Evolutionary conservation across 2,329 filamentous ascomycete species (phyloP), one percentile per base, ranked within the genome.

Genomic region (Scytalidium sp.): DNA sequence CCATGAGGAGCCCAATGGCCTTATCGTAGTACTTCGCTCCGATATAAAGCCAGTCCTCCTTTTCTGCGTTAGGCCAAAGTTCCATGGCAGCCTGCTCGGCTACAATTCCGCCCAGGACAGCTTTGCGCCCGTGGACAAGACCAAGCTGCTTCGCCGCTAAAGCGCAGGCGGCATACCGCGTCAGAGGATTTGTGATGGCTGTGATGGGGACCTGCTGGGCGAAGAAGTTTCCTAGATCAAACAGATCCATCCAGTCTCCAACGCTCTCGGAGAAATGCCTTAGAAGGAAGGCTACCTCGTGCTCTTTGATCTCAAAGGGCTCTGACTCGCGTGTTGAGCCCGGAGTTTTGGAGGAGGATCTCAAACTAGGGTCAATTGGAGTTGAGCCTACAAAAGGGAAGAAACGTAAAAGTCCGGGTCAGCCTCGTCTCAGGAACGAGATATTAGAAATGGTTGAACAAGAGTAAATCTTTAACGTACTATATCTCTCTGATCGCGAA

Each of bases 111-210:
- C 77, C 74, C 49, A 75, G 65, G 29, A 74, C 65, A 3, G 76
- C 72, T 53, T 79, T 81, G 23, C 64, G 66, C 2, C 76, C 76
- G 54, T 75, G 73, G 7, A 82, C 75, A 39, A 76, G 74, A 17
- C 76, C 75, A 17, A 84, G 69, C 55, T 83, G 78, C 59, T 85
- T 85, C 11, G 81, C 81, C 5, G 81, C 76, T 53, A 81, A 82
- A 19, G 82, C 80, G 52, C 81, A 80, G 8, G 80, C 78, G 7
- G 81, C 78, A 58, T 73, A 71, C 55, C 72, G 73, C 9, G 77
- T 59, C 2, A 78, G 62, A 6, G 73, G 69, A 47, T 74, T 75
- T 4, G 68, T 68, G 23, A 70, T 62, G n/a, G 81, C 78, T 59
- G 78, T 77, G 2, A 83, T 73, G 1, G 81, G 81, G 19, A 85